Evolutionary conservation across 2,329 filamentous ascomycete genomes (phyloP).

Genomic region (Fusarium azukiicola): DNA sequence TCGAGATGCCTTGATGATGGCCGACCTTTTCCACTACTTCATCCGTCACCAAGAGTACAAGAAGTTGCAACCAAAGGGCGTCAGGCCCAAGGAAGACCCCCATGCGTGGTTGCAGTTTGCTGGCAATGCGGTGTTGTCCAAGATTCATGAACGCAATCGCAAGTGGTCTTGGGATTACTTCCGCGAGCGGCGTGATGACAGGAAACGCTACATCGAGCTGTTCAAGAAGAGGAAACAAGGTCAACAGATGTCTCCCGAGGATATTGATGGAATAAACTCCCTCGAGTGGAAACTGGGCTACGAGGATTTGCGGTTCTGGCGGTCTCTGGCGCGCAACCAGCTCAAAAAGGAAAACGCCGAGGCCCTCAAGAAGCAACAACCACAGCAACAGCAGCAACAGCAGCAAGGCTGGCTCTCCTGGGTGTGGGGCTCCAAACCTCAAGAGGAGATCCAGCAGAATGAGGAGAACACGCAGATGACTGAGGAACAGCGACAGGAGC

Average conservation of each 20-base stretch:
- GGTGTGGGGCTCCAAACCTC: slow-evolving; percentile 92
- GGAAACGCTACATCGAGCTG: slow-evolving; percentile 92
- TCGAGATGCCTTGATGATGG: slow-evolving; percentile 97
- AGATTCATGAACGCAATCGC: slow-evolving; percentile 96
- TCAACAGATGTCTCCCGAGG: slow-evolving; percentile 84
- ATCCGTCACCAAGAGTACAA: slow-evolving; percentile 99
- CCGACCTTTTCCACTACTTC: slow-evolving; percentile 99
- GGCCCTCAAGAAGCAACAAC: slow-evolving; percentile 84
- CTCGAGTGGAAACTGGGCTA: slow-evolving; percentile 95
- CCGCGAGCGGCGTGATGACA: slow-evolving; percentile 94
- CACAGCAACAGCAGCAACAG: slow-evolving; percentile 78
- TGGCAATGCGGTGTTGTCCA: slow-evolving; percentile 91
- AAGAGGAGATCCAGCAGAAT: slow-evolving; percentile 77
- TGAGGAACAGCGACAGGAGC: slow-evolving; percentile 96
- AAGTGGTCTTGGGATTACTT: slow-evolving; percentile 99
- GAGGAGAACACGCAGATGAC: slow-evolving; percentile 92
- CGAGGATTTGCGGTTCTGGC: slow-evolving; percentile 98
- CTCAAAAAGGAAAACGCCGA: slow-evolving; percentile 97
- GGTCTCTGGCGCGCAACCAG: slow-evolving; percentile 95
- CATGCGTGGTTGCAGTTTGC: slow-evolving; percentile 96
- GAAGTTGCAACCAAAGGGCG: slow-evolving; percentile 91
- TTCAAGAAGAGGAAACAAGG: slow-evolving; percentile 96
- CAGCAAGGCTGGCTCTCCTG: slow-evolving; percentile 95
- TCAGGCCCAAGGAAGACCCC: slow-evolving; percentile 92
- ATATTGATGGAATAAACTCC: slow-evolving; percentile 85